These are phyloP conservation scores for Pseudoturritis turrita DNA, from an alignment of 345 rosid genomes.

Conservation along the genomic window DNA sequence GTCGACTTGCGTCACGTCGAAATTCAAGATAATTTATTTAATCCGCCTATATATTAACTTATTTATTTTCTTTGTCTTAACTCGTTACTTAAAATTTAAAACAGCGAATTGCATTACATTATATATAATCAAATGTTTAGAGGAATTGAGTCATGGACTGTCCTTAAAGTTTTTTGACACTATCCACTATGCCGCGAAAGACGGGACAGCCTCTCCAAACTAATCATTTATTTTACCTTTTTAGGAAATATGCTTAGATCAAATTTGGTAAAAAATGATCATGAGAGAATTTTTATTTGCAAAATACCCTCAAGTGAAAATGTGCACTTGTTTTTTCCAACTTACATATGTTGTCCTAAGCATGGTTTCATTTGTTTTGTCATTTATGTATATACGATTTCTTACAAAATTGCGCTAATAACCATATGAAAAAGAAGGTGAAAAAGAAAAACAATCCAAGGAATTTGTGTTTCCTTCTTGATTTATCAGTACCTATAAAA, in stretches of 20 bases:
- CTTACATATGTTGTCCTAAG: too few species aligned
- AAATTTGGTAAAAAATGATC: too few species aligned
- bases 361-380: too few species aligned
- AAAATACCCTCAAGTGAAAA: too few species aligned
- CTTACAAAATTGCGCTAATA: too few species aligned
- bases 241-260: too few species aligned
- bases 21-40: conserved; percentile 7
- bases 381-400: background rate
- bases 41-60: background rate
- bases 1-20: conserved; percentile 15
- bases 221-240: too few species aligned
- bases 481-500: background rate
- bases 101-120: too few species aligned
- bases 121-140: background rate
- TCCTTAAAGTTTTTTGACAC: background rate
- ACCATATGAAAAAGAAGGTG: background rate
- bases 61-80: background rate
- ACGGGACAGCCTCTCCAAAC: background rate
- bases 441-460: background rate
- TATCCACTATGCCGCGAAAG: too few species aligned
- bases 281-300: too few species aligned
- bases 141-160: background rate
- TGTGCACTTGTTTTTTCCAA: too few species aligned
- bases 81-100: background rate
- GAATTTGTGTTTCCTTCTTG: background rate